Conservation (phyloP, 1,284 basidiomycete genomes). For the Papiliotrema terrestris region DNA sequence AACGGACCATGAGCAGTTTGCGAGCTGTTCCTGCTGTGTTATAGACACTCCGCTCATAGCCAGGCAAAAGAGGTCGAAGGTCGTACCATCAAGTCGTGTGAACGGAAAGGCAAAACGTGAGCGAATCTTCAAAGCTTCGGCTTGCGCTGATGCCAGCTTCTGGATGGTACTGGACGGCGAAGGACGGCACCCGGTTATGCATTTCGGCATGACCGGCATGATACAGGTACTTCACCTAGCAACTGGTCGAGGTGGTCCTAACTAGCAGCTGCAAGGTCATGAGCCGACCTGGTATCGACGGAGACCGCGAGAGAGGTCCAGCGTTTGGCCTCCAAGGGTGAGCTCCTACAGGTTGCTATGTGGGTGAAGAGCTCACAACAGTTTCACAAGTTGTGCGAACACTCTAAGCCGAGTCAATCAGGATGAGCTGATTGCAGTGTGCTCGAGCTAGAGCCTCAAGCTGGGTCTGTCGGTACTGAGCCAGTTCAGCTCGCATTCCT, state of each 20-base stretch:
- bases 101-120: constrained; percentile 68
- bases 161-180: constrained; percentile 65
- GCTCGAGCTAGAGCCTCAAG: constrained; percentile 36
- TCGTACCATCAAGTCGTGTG: constrained; percentile 59
- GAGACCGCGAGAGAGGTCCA: constrained; percentile 54
- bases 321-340: constrained; percentile 79
- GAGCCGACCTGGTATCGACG: constrained; percentile 63
- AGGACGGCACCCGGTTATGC: constrained; percentile 65
- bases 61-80: constrained; percentile 62
- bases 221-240: constrained; percentile 56
- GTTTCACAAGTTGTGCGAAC: constrained; percentile 39
- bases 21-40: constrained; percentile 45
- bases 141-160: constrained; percentile 49
- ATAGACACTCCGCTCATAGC: background rate
- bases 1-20: constrained; percentile 61
- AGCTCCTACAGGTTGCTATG: background rate
- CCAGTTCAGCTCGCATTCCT: constrained; percentile 43
- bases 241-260: background rate
- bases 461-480: constrained; percentile 26
- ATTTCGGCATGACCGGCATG: constrained; percentile 81
- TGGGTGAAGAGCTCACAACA: constrained; percentile 4
- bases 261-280: constrained; percentile 60
- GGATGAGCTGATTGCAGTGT: constrained; percentile 46
- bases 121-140: constrained; percentile 4
- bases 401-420: background rate